Evolutionary conservation across 441 rosid species (phyloP), one percentile per base, ranked within the genome.

Genomic region (Aleurites moluccanus): DNA sequence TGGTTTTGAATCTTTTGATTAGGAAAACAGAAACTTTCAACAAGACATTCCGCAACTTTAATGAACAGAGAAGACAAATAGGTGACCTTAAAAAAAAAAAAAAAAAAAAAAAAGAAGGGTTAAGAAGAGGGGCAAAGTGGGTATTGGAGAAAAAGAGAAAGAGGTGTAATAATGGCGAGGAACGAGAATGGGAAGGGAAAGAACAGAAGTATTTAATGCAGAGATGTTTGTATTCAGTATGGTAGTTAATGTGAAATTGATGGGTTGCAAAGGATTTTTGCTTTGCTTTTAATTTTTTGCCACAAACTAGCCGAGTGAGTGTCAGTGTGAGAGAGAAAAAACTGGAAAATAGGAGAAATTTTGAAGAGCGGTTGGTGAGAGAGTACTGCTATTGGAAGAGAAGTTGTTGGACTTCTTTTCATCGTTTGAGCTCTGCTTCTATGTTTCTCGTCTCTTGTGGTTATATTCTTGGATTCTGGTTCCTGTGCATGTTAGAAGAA

Each of bases 131-230:
- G 80, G 78, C 65, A 81, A 55, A 55, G 60, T 55, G 10, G 60
- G 60, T 20, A 55, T 55, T 55, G 21, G 27, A 20, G n/a, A 21
- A 18, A 53, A 55, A 55, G 27, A 10, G 15, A 10, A 13, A 45
- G 60, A 21, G 60, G 60, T 55, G 27, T 55, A 55, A 6, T 55
- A 55, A 55, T n/a, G 59, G 27, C 11, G 27, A 23, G n/a, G 60
- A 55, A 55, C 60, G 60, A 55, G 27, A 55, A 55, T 7, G 7
- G 60, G 10, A 50, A 33, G 65, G 61, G 56, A 67, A 77, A 42
- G 18, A 50, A 53, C 56, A 28, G 68, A 79, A 65, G 82, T 89
- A 85, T 87, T 87, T 76, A 85, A 87, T 84, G 90, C 87, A 57
- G 60, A n/a, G 60, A 55, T 55, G 60, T 55, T 55, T 55, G 60